Base-by-base conservation (phyloP, 805 yeast species). In the Zygosaccharomyces bisporus region DNA sequence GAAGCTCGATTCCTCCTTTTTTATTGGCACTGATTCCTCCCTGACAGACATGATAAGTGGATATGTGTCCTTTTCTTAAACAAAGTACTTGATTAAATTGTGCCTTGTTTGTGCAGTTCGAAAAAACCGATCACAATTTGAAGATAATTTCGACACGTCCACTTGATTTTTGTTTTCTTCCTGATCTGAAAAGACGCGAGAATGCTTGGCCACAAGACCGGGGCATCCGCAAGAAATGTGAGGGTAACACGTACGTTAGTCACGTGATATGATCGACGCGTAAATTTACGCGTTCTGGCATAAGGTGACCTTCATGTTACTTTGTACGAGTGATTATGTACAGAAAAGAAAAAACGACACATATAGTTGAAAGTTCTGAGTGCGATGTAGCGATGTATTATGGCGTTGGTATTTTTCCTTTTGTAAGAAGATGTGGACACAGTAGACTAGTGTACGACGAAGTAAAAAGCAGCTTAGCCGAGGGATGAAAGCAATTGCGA, bases 1-100 rank as follows among this genome's bases (percentile, higher is more conserved):
- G 19, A 24, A 36, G 16, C 14, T 25, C 9, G 47, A 37, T 10
- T 47, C 51, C 31, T 47, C 51, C 38, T 45, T 47, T 34, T 47
- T 47, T 25, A 47, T 36, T 13, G 48, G 43, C 13, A 44, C 39
- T 35, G 21, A 36, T 29, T 18, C 41, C 17, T 44, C 47, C 23
- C 41, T 40, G 9, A 37, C 36, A 13, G 46, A 39, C 49, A 45
- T 45, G 24, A 16, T 25, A 19, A 21, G 10, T 36, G 32, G 13
- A 35, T 14, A n/a, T 27, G 31, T 13, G 16, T n/a, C 31, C 31
- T 27, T 27, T n/a, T 13, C 14, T 27, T 27, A n/a, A 14, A 27
- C 16, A 27, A 14, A 27, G 14, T 14, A 3, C n/a, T 27, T 27
- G 31, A 27, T n/a, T 14, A 27, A n/a, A 23, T 23, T 23, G 27